These are phyloP conservation scores for Myxozyma geophila DNA, from an alignment of 805 yeast genomes.

Conservation along the genomic window DNA sequence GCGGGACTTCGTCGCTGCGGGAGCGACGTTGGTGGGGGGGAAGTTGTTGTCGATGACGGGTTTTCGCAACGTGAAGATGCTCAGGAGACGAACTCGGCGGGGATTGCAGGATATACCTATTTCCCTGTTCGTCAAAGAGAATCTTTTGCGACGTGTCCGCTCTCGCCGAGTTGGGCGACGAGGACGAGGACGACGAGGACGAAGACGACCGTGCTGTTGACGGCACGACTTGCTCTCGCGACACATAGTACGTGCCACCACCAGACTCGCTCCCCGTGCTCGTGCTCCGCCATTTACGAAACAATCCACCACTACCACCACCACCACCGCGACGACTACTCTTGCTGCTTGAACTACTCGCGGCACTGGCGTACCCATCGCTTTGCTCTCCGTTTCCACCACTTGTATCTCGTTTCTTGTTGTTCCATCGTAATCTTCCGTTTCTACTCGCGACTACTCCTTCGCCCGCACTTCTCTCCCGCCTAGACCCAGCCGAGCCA, in stretches of 20 bases:
- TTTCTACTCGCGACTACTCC: neutral
- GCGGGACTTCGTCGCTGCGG: neutral
- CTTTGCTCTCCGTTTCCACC: neutral
- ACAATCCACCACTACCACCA: neutral
- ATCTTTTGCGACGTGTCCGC: neutral
- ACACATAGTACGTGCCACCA: slow-evolving; percentile 5
- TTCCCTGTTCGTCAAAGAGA: slow-evolving; percentile 19
- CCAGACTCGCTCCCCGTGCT: slow-evolving; percentile 11
- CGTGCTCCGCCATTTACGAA: neutral
- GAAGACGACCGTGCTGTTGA: neutral
- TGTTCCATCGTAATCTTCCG: neutral
- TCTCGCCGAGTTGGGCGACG: too few relatives aligned
- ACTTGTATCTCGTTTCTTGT: neutral
- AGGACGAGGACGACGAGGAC: neutral
- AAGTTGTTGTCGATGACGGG: neutral
- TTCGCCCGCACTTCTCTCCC: slow-evolving; percentile 10
- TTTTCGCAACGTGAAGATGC: neutral
- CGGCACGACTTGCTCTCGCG: neutral
- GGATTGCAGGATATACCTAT: slow-evolving; percentile 2
- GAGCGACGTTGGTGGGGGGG: neutral
- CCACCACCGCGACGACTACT: neutral
- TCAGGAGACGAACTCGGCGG: neutral
- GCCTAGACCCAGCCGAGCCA: slow-evolving; percentile 28
- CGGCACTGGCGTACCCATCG: neutral
- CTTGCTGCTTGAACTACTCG: neutral